Percentiles rank a stretch among this genome's conserved stretches.
Conservation (phyloP, 495 filamentous ascomycete genomes). For the Penicillium turbatum region DNA sequence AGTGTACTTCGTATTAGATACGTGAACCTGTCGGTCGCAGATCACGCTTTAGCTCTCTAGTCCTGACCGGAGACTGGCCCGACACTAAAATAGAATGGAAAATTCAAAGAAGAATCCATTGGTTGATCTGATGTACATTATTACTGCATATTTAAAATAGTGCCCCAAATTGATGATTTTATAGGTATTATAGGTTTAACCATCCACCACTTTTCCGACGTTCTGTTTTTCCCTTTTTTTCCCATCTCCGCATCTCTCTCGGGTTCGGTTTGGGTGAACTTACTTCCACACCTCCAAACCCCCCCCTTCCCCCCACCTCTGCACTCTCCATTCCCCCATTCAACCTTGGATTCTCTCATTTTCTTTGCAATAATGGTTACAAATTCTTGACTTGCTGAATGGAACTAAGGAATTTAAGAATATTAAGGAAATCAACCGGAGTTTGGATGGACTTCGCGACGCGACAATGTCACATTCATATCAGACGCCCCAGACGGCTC, state of each 20-base stretch:
- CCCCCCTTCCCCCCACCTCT: background rate
- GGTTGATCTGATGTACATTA: too few species aligned
- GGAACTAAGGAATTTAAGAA: background rate
- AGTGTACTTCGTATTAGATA: constrained; percentile 13
- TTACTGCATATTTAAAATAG: too few species aligned
- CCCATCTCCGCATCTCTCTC: constrained; percentile 29
- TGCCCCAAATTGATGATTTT: too few species aligned
- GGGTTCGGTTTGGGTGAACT: constrained; percentile 20
- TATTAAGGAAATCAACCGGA: background rate
- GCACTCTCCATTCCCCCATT: background rate
- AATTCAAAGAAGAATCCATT: too few species aligned
- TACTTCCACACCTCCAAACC: constrained; percentile 11
- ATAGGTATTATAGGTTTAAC: too few species aligned
- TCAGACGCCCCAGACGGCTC: constrained; percentile 31
- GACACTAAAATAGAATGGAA: constrained; percentile 7
- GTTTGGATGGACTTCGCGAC: background rate
- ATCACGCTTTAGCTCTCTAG: constrained; percentile 7
- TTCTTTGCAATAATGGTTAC: background rate
- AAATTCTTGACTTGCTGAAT: background rate
- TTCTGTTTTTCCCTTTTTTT: background rate
- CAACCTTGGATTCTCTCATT: background rate
- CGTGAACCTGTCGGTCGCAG: constrained; percentile 4
- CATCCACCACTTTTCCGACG: too few species aligned
- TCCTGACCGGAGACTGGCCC: constrained; percentile 5
- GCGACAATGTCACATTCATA: constrained; percentile 36